These are phyloP conservation scores for Trichoderma endophyticum DNA, from an alignment of 2,329 filamentous ascomycete genomes.

Conservation along the genomic window DNA sequence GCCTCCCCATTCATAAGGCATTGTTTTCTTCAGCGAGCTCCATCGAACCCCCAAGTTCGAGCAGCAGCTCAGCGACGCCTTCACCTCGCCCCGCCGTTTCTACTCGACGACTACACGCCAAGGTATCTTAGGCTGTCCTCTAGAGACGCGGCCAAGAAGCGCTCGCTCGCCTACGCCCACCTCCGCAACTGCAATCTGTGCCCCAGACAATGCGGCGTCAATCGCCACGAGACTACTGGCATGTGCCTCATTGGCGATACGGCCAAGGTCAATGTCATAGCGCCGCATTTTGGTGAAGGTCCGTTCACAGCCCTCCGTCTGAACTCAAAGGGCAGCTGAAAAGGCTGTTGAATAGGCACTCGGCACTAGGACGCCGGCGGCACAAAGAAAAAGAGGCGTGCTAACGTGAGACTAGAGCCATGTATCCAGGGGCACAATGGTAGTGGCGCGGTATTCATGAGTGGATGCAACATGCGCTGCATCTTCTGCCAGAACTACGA, in stretches of 20 bases:
- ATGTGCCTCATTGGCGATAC: slow-evolving; percentile 74
- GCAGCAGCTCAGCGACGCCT: slow-evolving; percentile 30
- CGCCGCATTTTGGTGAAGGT: slow-evolving; percentile 80
- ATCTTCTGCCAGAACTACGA: slow-evolving; percentile 81
- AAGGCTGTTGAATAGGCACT: not conserved
- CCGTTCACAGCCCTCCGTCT: slow-evolving; percentile 26
- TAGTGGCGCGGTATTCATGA: slow-evolving; percentile 78
- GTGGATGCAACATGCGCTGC: slow-evolving; percentile 69
- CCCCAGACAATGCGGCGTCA: slow-evolving; percentile 72
- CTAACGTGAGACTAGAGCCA: slow-evolving; percentile 52
- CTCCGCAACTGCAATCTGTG: slow-evolving; percentile 78
- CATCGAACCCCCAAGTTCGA: not conserved
- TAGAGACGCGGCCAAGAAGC: slow-evolving; percentile 68
- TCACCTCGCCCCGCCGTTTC: slow-evolving; percentile 61
- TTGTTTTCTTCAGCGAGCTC: slow-evolving; percentile 13
- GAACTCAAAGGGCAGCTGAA: not conserved
- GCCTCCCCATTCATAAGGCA: slow-evolving; percentile 10
- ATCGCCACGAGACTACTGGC: slow-evolving; percentile 75
- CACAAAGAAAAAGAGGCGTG: not conserved
- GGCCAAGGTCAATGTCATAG: slow-evolving; percentile 79
- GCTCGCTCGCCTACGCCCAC: slow-evolving; percentile 70
- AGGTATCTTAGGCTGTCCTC: slow-evolving; percentile 68
- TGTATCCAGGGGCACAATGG: slow-evolving; percentile 81
- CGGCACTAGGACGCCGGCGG: not conserved
- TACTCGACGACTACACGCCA: slow-evolving; percentile 71